Base-by-base conservation (phyloP, 495 filamentous ascomycete species). In the Parathielavia hyrcaniae region DNA sequence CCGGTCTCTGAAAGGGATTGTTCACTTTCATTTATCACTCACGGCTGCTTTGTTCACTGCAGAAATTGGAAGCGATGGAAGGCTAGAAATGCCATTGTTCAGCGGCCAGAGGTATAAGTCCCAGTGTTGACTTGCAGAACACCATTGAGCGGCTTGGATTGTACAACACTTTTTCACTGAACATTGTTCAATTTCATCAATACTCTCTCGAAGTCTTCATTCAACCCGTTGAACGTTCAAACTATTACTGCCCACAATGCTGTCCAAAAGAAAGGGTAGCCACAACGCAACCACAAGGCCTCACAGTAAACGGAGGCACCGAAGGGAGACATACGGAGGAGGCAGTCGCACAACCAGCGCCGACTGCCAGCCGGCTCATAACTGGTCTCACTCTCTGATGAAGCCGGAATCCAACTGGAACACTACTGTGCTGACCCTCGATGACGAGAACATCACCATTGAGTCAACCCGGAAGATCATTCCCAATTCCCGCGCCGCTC, bases 311-410 rank as follows among this genome's bases (percentile, higher is more conserved):
- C 51, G 51, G 8, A 39, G 51, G 26, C 39, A 39, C 12, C 9
- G 0, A 8, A 30, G 38, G 20, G 20, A 5, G 4, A 16, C 50
- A 11, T 53, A 30, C 36, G 8, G 36, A 10, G 20, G n/a, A n/a
- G n/a, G n/a, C n/a, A n/a, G 50, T 38, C 35, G 36, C 14, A 3
- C 1, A 19, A 32, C 39, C 2, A n/a, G 10, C 19, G 16, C 13
- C 30, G 45, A 45, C 30, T 11, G 22, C 12, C 20, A 17, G 7
- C 52, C 17, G 7, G 45, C 45, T 2, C 58, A 52, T 22, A 61
- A 52, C 10, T 53, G 58, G 47, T 52, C 58, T 46, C 46, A 22
- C n/a, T n/a, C n/a, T n/a, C n/a, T n/a, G n/a, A n/a, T n/a, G n/a
- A n/a, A n/a, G n/a, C n/a, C 6, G 26, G 6, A 30, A 30, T 2